These are phyloP conservation scores for Eucalyptus lansdowneana DNA, from an alignment of 345 rosid genomes.

Conservation along the genomic window DNA sequence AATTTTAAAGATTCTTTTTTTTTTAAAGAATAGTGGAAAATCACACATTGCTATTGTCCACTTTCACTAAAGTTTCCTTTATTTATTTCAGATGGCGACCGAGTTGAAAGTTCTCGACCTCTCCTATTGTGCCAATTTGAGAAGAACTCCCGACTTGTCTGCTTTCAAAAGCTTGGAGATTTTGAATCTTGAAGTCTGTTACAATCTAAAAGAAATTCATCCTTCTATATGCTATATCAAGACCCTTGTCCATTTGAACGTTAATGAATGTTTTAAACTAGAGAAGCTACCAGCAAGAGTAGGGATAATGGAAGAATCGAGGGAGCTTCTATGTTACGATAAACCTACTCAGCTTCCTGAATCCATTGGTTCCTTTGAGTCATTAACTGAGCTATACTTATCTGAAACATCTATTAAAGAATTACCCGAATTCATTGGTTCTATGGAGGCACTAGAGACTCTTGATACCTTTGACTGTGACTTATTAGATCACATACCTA, in stretches of 20 bases:
- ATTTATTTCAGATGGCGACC: too few relatives aligned
- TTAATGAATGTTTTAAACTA: fast-evolving
- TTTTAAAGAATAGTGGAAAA: not conserved
- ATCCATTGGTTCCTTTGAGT: not conserved
- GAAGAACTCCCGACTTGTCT: not conserved
- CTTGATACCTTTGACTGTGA: fast-evolving
- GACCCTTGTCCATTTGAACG: fast-evolving
- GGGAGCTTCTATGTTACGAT: too few relatives aligned
- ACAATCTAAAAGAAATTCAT: not conserved
- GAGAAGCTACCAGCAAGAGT: too few relatives aligned
- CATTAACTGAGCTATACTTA: not conserved
- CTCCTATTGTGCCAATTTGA: fast-evolving
- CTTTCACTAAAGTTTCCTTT: too few relatives aligned
- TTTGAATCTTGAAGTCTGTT: fast-evolving
- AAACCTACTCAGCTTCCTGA: not conserved
- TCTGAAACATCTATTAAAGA: fast-evolving
- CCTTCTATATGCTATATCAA: not conserved
- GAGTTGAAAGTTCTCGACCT: too few relatives aligned
- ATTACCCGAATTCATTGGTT: not conserved
- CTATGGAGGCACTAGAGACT: not conserved
- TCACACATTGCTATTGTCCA: not conserved
- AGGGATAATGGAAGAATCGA: too few relatives aligned
- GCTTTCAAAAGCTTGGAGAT: not conserved
- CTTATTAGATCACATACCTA: not conserved
- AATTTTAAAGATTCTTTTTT: too few relatives aligned